Base-by-base conservation (phyloP, 768 basidiomycete species). In the Tulasnella sp. region DNA sequence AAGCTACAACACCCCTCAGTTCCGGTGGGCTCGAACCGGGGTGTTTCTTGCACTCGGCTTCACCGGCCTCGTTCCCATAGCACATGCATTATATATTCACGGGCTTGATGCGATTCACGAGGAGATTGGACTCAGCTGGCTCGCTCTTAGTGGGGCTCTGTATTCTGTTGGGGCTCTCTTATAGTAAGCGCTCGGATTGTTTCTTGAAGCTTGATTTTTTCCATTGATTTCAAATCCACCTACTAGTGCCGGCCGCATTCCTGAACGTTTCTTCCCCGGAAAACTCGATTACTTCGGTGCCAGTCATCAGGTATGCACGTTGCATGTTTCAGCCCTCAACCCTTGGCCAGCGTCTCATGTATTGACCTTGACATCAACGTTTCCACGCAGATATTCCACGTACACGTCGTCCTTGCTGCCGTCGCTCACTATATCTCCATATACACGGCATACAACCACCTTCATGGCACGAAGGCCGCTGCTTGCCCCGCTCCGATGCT, bases 31-130 rank as follows among this genome's bases (percentile, higher is more conserved):
- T 48, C 80, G 92, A 23, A 91, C 88, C 12, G 67, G 72, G 34
- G 78, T 89, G 14, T 96, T 93, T 72, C 77, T 91, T 61, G 77
- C 73, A 8, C 77, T 94, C 25, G 91, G 91, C 11, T 67, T 85
- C 34, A 79, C 76, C 58, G 83, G 79, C 9, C 67, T 84, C 40
- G 65, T 86, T 9, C 91, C 91, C 21, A 73, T 86, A 21, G 67
- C 73, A 4, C 89, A 94, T 63, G 71, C 81, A 25, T 61, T 84
- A 25, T 32, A 75, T 34, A 72, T 72, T 7, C 79, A 86, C 64
- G 87, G 84, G 25, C 68, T 77, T 54, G 62, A 69, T 51, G 74
- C 73, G 57, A 69, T 85, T 37, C 67, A 78, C 39, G 66, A 70
- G 53, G 77, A 81, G 53, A 80, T 86, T 74, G 86, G 87, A 49